Evolutionary conservation across 345 rosid species (phyloP).

Genomic region (Brassica nigra): DNA sequence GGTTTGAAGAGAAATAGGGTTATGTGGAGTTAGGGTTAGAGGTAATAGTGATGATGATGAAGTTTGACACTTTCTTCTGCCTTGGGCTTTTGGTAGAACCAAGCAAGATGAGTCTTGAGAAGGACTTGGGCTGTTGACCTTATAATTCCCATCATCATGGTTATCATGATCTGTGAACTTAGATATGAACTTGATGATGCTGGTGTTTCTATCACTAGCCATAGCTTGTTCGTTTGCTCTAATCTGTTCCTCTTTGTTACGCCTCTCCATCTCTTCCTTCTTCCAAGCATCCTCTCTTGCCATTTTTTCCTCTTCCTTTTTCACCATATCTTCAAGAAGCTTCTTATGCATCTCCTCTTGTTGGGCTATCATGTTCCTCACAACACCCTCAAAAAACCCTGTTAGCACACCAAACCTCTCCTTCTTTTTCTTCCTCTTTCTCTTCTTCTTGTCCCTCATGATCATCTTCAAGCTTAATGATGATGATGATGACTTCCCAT

Average conservation of each 20-base stretch:
- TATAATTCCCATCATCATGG: slow-evolving; percentile 16
- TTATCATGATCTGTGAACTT: slow-evolving; percentile 45
- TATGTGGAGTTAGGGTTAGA: slow-evolving; percentile 43
- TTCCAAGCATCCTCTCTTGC: slow-evolving; percentile 91
- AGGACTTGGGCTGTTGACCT: slow-evolving; percentile 30
- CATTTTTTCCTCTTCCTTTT: slow-evolving; percentile 66
- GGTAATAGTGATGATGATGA: slow-evolving; percentile 21
- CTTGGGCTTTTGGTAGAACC: slow-evolving; percentile 33
- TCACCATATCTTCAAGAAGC: slow-evolving; percentile 77
- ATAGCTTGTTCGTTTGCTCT: slow-evolving; percentile 72
- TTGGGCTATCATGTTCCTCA: slow-evolving; percentile 62
- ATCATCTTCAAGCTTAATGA: slow-evolving; percentile 32
- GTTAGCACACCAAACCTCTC: slow-evolving; percentile 61
- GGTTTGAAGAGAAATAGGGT: slow-evolving; percentile 44
- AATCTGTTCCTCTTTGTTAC: slow-evolving; percentile 62
- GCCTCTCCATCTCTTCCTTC: slow-evolving; percentile 71
- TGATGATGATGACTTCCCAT: slow-evolving; percentile 40
- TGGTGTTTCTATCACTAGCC: slow-evolving; percentile 57
- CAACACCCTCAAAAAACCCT: slow-evolving; percentile 69
- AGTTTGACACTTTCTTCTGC: slow-evolving; percentile 33
- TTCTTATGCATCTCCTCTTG: slow-evolving; percentile 81
- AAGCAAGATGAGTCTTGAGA: slow-evolving; percentile 45
- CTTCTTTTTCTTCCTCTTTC: slow-evolving; percentile 50
- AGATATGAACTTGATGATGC: slow-evolving; percentile 64
- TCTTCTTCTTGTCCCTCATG: slow-evolving; percentile 38